Evolutionary conservation across 140 eudicot species (phyloP).

Genomic region (Stevia rebaudiana): DNA sequence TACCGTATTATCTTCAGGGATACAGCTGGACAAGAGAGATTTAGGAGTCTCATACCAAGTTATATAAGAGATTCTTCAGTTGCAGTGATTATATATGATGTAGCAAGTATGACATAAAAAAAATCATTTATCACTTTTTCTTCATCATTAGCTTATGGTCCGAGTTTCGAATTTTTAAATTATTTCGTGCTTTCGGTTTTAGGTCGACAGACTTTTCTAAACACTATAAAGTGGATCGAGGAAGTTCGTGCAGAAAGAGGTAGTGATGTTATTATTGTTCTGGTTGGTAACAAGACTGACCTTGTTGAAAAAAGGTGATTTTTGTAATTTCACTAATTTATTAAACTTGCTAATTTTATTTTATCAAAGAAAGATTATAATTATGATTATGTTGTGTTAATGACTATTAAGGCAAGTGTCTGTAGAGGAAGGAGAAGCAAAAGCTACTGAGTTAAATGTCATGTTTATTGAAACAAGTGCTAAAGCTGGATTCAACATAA

Average conservation of each 20-base stretch:
- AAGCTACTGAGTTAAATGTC: conserved; percentile 38
- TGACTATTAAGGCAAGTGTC: conserved; percentile 44
- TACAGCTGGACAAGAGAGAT: conserved; percentile 46
- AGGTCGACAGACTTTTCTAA: conserved; percentile 51
- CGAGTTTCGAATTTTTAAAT: background rate
- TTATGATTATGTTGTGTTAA: background rate
- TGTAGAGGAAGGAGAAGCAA: conserved; percentile 49
- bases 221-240: conserved; percentile 53
- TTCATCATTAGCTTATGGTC: conserved; percentile 1
- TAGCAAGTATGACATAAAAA: conserved; percentile 30
- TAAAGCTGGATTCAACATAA: conserved; percentile 55
- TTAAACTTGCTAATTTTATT: no score
- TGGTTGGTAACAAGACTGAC: conserved; percentile 54
- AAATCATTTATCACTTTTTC: background rate
- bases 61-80: conserved; percentile 45
- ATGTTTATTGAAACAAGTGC: conserved; percentile 61
- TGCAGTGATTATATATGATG: conserved; percentile 42
- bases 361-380: no score
- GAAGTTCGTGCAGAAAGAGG: conserved; percentile 58
- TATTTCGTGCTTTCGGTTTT: conserved; percentile 11
- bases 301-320: conserved; percentile 53
- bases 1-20: conserved; percentile 28
- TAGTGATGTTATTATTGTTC: conserved; percentile 48
- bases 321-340: no score
- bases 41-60: conserved; percentile 48